These are phyloP conservation scores for Pisolithus albus DNA, from an alignment of 768 basidiomycete genomes.

Conservation along the genomic window DNA sequence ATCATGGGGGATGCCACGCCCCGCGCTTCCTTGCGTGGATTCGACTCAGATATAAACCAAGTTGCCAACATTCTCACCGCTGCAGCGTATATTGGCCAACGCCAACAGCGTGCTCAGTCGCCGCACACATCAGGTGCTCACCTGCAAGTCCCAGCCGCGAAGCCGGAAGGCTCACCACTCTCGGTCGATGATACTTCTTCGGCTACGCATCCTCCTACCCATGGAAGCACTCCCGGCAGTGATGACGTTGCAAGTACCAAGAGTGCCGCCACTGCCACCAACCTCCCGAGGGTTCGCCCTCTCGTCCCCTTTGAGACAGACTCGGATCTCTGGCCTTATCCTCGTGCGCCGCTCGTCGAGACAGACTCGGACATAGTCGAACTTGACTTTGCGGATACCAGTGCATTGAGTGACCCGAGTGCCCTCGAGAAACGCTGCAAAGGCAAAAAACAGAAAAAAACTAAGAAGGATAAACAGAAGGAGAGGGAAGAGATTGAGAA, in stretches of 20 bases:
- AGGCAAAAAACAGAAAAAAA: constrained; percentile 17
- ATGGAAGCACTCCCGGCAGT: background rate
- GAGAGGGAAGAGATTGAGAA: constrained; percentile 47
- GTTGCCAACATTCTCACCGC: constrained; percentile 24
- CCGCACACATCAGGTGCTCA: constrained; percentile 4
- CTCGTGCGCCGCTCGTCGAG: constrained; percentile 40
- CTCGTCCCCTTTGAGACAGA: constrained; percentile 59
- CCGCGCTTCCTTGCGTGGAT: constrained; percentile 37
- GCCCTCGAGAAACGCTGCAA: constrained; percentile 39
- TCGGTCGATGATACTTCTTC: background rate
- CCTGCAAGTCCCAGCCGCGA: constrained; percentile 1
- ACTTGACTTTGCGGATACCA: constrained; percentile 68
- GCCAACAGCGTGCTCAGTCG: constrained; percentile 8
- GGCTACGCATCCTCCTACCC: constrained; percentile 4
- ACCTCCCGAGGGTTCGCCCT: constrained; percentile 26
- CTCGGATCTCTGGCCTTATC: constrained; percentile 69
- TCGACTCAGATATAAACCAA: constrained; percentile 27
- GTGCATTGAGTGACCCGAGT: constrained; percentile 61
- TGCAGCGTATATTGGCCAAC: constrained; percentile 8
- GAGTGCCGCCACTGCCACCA: constrained; percentile 5
- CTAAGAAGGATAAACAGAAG: constrained; percentile 33
- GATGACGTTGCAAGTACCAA: constrained; percentile 6
- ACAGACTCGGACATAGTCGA: constrained; percentile 56
- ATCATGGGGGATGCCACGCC: constrained; percentile 55
- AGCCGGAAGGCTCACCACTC: background rate